Base-by-base conservation (phyloP, 805 yeast genomes). In the Cyberlindnera mycetangii region DNA sequence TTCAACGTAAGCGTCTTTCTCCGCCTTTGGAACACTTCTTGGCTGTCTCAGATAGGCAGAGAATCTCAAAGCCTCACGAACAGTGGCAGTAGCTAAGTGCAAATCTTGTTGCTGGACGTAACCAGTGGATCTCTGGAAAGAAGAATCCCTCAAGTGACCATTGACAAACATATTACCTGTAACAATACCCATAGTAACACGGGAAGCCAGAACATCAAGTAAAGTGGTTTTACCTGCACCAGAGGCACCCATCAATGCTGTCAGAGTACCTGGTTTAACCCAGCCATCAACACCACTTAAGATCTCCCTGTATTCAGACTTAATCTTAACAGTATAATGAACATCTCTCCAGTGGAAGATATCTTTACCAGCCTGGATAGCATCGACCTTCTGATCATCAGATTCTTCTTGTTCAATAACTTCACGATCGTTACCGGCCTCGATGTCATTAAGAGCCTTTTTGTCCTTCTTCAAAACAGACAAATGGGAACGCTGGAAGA, bases 211-310 rank as follows among this genome's bases (percentile, higher is more conserved):
- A 57, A 82, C 81, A 67, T 83, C 85, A 54, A 83, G 69, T 47
- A 83, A 68, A 7, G 89, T 83, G 16, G 90, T 84, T 60, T 83
- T 83, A 72, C 90, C 90, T 48, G 90, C 89, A 68, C 89, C 89
- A 32, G 89, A 80, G 15, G 83, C 81, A 54, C 89, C 87, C 85
- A 80, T 79, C 41, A 81, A 65, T 5, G 93, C 93, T 41, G 92
- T 85, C 59, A 85, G 67, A 37, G 89, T 83, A 52, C 90, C 90
- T 9, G 90, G 90, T 59, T 83, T 82, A 34, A 85, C 89, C 85
- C 87, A 85, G 39, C 92, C 93, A 59, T 83, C 87, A 45, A 85
- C 86, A 49, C 76, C 74, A 49, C 72, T 70, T 58, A 85, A 66
- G 49, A 85, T 76, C 48, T 81, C 71, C 58, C 89, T 71, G 22